These are phyloP conservation scores for Ustilaginoidea virens DNA, from an alignment of 2,329 filamentous ascomycete species.

Conservation along the genomic window DNA sequence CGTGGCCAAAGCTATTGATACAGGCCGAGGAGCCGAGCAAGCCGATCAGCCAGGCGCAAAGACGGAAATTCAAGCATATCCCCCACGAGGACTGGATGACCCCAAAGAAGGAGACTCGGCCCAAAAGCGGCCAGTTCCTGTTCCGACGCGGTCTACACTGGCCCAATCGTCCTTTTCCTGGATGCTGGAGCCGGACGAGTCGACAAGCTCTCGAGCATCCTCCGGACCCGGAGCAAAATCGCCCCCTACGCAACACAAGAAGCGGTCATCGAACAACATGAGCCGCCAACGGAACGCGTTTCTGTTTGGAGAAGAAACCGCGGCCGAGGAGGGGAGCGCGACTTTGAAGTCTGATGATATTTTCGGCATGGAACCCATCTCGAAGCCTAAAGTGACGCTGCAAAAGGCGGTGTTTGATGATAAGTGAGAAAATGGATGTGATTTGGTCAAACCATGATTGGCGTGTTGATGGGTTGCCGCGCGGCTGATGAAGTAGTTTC, in stretches of 20 bases:
- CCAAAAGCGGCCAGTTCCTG: slow-evolving; percentile 19
- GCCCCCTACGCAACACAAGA: slow-evolving; percentile 20
- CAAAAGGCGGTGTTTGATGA: slow-evolving; percentile 2
- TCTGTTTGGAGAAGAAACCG: slow-evolving; percentile 38
- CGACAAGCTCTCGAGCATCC: slow-evolving; percentile 11
- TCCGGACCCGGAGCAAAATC: slow-evolving; percentile 13
- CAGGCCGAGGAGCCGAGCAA: neutral
- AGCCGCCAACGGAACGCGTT: slow-evolving; percentile 42
- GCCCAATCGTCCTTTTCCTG: slow-evolving; percentile 65
- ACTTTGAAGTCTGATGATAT: slow-evolving; percentile 30
- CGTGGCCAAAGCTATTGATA: neutral
- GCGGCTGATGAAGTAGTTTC: no score
- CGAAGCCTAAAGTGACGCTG: slow-evolving; percentile 10
- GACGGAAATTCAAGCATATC: neutral
- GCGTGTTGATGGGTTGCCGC: no score
- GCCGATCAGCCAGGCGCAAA: neutral
- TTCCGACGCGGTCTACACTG: slow-evolving; percentile 48
- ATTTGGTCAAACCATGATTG: no score
- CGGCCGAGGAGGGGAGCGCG: slow-evolving; percentile 17
- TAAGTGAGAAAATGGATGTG: neutral
- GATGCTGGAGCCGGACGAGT: slow-evolving; percentile 51
- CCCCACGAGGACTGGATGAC: neutral
- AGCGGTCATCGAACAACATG: slow-evolving; percentile 25
- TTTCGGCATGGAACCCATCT: slow-evolving; percentile 38
- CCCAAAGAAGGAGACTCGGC: slow-evolving; percentile 2